Evolutionary conservation across 2,329 filamentous ascomycete species (phyloP).

Genomic region (Hymenotorrendiella dingleyae): DNA sequence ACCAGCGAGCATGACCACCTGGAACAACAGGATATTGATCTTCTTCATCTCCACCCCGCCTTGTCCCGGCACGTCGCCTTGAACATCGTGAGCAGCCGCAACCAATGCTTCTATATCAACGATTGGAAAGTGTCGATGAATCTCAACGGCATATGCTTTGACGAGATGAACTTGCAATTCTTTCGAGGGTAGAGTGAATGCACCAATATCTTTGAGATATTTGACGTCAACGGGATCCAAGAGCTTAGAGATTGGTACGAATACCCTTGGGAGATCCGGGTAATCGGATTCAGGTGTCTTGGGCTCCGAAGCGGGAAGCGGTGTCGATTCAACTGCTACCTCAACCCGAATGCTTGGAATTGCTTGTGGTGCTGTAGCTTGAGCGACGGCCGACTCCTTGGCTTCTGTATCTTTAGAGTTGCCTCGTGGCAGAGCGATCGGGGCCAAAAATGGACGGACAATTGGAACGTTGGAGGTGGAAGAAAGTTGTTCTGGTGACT

Average conservation of each 20-base stretch:
- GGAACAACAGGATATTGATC: conserved; percentile 20
- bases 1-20: conserved; percentile 22
- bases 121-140: conserved; percentile 17
- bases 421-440: too few relatives aligned
- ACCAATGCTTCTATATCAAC: conserved; percentile 18
- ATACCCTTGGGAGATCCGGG: conserved; percentile 7
- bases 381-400: too few relatives aligned
- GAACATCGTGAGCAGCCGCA: conserved; percentile 8
- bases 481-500: too few relatives aligned
- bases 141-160: conserved; percentile 17
- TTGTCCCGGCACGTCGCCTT: not conserved
- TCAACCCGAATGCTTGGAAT: too few relatives aligned
- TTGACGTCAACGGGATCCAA: conserved; percentile 8
- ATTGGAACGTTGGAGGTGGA: too few relatives aligned
- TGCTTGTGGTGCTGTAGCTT: too few relatives aligned
- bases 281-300: too few relatives aligned
- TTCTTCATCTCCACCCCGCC: not conserved
- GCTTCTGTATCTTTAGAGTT: too few relatives aligned
- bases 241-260: conserved; percentile 10
- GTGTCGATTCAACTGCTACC: too few relatives aligned
- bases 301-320: too few relatives aligned
- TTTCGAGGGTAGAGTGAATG: conserved; percentile 16
- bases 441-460: too few relatives aligned
- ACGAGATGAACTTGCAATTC: conserved; percentile 15
- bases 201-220: conserved; percentile 13